These are phyloP conservation scores for Uronychia setigera DNA, from an alignment of 73 alveolate genomes.

Conservation along the genomic window DNA sequence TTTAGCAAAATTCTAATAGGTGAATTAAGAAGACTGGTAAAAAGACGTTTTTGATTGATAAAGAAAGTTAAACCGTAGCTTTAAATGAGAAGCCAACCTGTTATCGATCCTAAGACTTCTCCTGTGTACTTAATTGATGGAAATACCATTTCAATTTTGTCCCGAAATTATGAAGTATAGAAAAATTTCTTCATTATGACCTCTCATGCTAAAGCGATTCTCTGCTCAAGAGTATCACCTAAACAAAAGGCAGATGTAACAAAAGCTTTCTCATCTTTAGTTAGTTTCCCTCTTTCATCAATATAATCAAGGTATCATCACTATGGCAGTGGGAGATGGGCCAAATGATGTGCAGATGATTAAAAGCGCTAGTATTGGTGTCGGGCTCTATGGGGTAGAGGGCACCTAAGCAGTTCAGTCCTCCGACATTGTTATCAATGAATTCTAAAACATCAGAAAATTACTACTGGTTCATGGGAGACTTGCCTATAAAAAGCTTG, in stretches of 20 bases:
- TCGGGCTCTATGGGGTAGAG: constrained; percentile 96
- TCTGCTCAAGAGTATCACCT: constrained; percentile 82
- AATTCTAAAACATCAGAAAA: constrained; percentile 85
- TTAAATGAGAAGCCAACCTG: constrained; percentile 17
- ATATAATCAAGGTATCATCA: constrained; percentile 65
- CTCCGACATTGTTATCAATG: constrained; percentile 92
- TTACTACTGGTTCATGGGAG: constrained; percentile 92
- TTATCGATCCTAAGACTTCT: not conserved
- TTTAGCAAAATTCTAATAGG: constrained; percentile 18
- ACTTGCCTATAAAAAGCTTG: constrained; percentile 82
- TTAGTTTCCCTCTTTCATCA: constrained; percentile 75
- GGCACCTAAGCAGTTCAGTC: constrained; percentile 96
- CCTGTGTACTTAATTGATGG: not conserved
- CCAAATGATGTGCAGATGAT: constrained; percentile 93
- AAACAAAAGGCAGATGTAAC: constrained; percentile 86
- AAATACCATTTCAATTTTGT: not conserved
- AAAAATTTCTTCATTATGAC: constrained; percentile 18
- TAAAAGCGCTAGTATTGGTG: constrained; percentile 89
- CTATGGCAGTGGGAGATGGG: constrained; percentile 94
- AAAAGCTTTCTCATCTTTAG: constrained; percentile 5
- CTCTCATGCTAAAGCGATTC: constrained; percentile 58
- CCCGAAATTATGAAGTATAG: not conserved
- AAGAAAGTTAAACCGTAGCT: constrained; percentile 2
- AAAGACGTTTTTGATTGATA: constrained; percentile 8
- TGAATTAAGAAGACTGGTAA: constrained; percentile 32